Evolutionary conservation across 148 eudicot genomes (phyloP), one percentile per base, ranked within the genome.

Genomic region (Limonium bicolor): DNA sequence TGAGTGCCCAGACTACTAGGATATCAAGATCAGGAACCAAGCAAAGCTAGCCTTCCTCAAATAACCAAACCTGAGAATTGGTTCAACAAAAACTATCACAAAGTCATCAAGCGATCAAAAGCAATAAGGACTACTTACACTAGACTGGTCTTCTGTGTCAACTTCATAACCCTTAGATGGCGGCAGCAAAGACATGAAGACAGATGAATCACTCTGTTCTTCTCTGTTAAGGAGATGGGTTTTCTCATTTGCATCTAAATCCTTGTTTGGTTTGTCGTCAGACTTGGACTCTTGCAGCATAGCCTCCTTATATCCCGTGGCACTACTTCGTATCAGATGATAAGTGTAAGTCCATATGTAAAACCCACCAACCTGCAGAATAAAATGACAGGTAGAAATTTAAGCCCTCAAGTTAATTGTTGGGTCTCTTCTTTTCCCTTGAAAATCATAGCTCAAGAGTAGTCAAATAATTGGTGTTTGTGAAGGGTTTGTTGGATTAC

Each of bases 311-410:
- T 51, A 73, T 41, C 58, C 75, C 22, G 50, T 15, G 0, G 76
- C 60, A 0, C 87, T 73, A 44, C 65, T 71, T 65, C 59, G 55
- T 14, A 90, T 52, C 41, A 84, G 50, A 40, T 90, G 93, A 68
- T 63, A 84, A 41, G 82, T 68, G 51, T 66, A 69, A 20, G 97
- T 80, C 99, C 95, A 90, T 62, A 84, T 71, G 74, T 31, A 84
- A 54, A 90, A 62, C 17, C 83, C 76, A 14, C 94, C 92, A 50
- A 88, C 61, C 96, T 83, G 62, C 56, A 61, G 41, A 58, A 26
- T 31, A 12, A 37, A 20, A 18, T 29, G n/a, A n/a, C n/a, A n/a
- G n/a, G n/a, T n/a, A n/a, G n/a, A n/a, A n/a, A n/a, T n/a, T n/a
- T n/a, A n/a, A n/a, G n/a, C n/a, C n/a, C n/a, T n/a, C n/a, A n/a